Conservation (phyloP, 306 rosid genomes). For the Rubus idaeus region DNA sequence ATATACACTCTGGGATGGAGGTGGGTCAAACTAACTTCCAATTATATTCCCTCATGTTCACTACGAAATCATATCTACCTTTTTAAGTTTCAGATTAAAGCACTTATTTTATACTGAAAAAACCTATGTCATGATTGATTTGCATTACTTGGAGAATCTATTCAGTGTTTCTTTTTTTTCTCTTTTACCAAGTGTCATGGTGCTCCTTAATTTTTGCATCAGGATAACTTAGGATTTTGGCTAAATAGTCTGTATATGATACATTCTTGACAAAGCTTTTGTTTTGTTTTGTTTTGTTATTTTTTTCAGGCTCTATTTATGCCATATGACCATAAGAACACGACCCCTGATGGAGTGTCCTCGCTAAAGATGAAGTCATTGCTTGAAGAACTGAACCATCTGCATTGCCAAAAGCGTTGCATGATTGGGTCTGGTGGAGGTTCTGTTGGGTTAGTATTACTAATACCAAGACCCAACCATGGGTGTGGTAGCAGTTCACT, state of each 20-base stretch:
- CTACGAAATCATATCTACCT: background rate
- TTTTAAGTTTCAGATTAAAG: background rate
- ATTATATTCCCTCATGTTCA: background rate
- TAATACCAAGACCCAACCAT: background rate
- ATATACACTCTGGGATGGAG: conserved; percentile 99
- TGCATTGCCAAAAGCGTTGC: conserved; percentile 77
- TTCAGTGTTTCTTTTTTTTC: background rate
- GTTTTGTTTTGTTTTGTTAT: no score
- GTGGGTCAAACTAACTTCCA: conserved; percentile 32
- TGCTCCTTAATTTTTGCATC: background rate
- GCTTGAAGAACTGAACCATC: conserved; percentile 79
- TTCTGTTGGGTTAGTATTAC: conserved; percentile 81
- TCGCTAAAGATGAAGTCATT: conserved; percentile 68
- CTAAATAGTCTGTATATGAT: background rate
- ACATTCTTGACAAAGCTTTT: background rate
- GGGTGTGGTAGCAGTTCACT: background rate
- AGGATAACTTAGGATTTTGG: background rate
- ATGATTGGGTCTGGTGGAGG: conserved; percentile 96
- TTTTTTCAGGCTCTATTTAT: conserved; percentile 84
- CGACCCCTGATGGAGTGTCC: conserved; percentile 69
- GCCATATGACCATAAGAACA: conserved; percentile 98
- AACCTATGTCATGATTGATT: background rate
- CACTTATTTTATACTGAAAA: background rate
- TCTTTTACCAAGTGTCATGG: background rate
- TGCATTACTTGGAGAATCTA: background rate